Evolutionary conservation across 2,329 filamentous ascomycete species (phyloP).

Genomic region (Clarireedia monteithiana): DNA sequence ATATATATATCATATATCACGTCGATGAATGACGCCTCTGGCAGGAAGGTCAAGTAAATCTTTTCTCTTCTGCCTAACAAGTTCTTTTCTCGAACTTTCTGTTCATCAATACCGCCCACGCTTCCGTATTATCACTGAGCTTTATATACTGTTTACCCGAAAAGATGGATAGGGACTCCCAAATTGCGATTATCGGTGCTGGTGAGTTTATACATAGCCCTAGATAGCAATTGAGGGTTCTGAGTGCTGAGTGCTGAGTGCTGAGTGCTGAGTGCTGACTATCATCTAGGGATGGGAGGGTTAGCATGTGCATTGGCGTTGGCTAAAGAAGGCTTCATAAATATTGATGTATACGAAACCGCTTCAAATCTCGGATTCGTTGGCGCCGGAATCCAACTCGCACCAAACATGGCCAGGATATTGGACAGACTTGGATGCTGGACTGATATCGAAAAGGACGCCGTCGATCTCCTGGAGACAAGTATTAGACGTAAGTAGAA

Average conservation of each 20-base stretch:
- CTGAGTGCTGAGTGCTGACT: neutral
- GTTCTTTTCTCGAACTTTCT: no score
- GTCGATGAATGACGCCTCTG: neutral
- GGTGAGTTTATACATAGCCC: conserved; percentile 30
- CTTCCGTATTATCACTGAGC: no score
- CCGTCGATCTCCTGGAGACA: conserved; percentile 61
- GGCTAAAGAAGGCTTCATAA: conserved; percentile 66
- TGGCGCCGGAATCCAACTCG: conserved; percentile 77
- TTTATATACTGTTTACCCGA: neutral
- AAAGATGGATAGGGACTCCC: neutral
- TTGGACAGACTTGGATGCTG: conserved; percentile 67
- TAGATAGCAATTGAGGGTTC: no score
- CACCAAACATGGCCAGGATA: conserved; percentile 74
- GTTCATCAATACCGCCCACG: no score
- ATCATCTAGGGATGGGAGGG: conserved; percentile 63
- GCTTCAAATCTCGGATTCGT: conserved; percentile 71
- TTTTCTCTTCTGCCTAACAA: no score
- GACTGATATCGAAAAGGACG: conserved; percentile 61
- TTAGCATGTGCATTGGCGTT: conserved; percentile 64
- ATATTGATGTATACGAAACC: conserved; percentile 67
- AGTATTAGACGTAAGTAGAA: conserved; percentile 55
- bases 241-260: no score
- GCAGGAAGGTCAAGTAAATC: no score
- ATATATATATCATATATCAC: neutral
- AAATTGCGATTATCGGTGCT: conserved; percentile 40